These are phyloP conservation scores for Lactarius hatsudake DNA, from an alignment of 768 basidiomycete genomes.

Conservation along the genomic window DNA sequence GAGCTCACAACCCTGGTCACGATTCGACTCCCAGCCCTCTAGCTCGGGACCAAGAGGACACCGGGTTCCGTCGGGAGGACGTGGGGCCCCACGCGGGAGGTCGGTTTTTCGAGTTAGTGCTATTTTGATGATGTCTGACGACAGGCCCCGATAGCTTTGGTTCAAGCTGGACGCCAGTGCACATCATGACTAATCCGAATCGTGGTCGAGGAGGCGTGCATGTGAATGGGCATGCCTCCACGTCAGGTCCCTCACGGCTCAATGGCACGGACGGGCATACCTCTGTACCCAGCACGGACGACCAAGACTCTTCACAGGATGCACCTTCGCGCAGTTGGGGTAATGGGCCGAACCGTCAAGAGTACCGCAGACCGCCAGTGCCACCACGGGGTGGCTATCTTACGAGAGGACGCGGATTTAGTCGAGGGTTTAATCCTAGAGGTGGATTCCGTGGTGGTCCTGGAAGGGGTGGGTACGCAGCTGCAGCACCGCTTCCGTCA, in stretches of 20 bases:
- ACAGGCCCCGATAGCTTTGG: constrained; percentile 22
- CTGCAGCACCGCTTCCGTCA: constrained; percentile 14
- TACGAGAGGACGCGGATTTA: constrained; percentile 34
- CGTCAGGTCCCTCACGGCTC: constrained; percentile 27
- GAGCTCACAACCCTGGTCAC: constrained; percentile 59
- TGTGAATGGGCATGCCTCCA: constrained; percentile 27
- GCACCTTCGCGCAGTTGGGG: constrained; percentile 18
- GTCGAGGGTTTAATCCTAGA: constrained; percentile 28
- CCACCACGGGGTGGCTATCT: constrained; percentile 31
- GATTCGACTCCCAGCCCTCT: constrained; percentile 62
- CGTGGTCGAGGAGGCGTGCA: constrained; percentile 40
- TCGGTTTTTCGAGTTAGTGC: constrained; percentile 28
- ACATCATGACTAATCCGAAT: constrained; percentile 79
- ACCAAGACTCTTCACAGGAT: constrained; percentile 25
- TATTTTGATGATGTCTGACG: background rate
- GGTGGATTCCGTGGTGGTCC: constrained; percentile 32
- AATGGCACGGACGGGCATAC: constrained; percentile 23
- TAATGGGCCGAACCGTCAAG: constrained; percentile 5
- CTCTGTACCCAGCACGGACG: constrained; percentile 11
- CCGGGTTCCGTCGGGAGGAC: constrained; percentile 58
- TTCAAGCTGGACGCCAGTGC: constrained; percentile 43
- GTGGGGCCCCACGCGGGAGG: constrained; percentile 47
- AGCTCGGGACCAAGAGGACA: constrained; percentile 56
- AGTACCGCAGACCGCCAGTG: constrained; percentile 20
- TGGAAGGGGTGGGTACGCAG: constrained; percentile 8